Percentiles rank a stretch among this genome's conserved stretches.
Evolutionary conservation across 495 filamentous ascomycete species (phyloP).

Genomic region (Eremomyces bilateralis): DNA sequence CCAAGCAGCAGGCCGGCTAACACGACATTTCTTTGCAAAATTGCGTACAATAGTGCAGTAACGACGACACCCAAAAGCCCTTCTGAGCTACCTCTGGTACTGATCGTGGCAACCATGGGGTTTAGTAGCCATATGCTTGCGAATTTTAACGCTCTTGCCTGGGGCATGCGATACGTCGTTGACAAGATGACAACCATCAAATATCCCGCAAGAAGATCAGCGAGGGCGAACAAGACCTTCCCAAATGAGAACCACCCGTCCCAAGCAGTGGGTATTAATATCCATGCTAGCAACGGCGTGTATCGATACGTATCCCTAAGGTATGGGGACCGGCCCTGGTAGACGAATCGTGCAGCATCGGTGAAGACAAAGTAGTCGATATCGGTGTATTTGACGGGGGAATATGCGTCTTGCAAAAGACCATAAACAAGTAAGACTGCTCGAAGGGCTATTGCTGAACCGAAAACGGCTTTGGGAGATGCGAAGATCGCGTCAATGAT

Average conservation of each 20-base stretch:
- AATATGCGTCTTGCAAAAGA: constrained; percentile 72
- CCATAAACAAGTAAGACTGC: constrained; percentile 60
- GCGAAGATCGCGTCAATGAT: background rate
- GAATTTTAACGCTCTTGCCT: constrained; percentile 40
- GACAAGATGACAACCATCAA: constrained; percentile 47
- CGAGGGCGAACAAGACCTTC: constrained; percentile 65
- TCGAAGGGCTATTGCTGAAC: constrained; percentile 45
- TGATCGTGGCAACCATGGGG: constrained; percentile 94
- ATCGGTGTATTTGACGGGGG: constrained; percentile 88
- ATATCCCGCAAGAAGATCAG: constrained; percentile 74
- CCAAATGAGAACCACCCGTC: constrained; percentile 49
- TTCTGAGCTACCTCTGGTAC: constrained; percentile 81
- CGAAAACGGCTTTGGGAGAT: constrained; percentile 27
- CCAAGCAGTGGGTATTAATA: constrained; percentile 52
- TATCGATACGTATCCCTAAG: constrained; percentile 86
- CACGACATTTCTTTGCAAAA: constrained; percentile 30
- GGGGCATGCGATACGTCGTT: constrained; percentile 22
- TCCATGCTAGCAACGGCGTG: constrained; percentile 79
- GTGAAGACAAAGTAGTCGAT: constrained; percentile 99
- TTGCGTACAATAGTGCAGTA: constrained; percentile 60
- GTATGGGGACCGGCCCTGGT: constrained; percentile 39
- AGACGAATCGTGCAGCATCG: constrained; percentile 68
- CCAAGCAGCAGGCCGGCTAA: constrained; percentile 63
- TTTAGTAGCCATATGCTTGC: constrained; percentile 83
- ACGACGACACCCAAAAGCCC: constrained; percentile 72